Evolutionary conservation across 1,284 basidiomycete genomes (phyloP).

Genomic region (Austroboletus niveus): DNA sequence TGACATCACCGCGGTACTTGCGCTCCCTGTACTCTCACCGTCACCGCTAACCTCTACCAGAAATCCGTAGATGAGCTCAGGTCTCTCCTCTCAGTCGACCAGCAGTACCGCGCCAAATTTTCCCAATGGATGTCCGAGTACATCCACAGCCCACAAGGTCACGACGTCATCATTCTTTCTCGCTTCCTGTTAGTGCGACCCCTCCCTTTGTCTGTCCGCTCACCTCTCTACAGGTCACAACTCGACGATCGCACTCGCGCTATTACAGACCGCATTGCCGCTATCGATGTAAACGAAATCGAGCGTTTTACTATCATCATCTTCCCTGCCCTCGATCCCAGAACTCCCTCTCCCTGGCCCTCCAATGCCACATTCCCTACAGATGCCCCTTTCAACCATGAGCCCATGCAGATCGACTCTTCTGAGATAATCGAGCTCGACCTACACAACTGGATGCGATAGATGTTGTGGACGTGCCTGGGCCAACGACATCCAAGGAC

Average conservation of each 20-base stretch:
- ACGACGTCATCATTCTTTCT: constrained; percentile 26
- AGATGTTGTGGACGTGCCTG: constrained; percentile 3
- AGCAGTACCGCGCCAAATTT: constrained; percentile 12
- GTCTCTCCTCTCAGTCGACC: constrained; percentile 13
- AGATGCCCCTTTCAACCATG: neutral
- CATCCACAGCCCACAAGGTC: constrained; percentile 4
- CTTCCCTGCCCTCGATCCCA: constrained; percentile 17
- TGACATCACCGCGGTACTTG: constrained; percentile 15
- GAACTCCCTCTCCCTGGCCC: constrained; percentile 19
- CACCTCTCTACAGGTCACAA: constrained; percentile 20
- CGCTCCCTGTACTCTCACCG: neutral
- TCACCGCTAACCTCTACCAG: constrained; percentile 13
- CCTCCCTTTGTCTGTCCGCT: neutral
- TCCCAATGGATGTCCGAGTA: constrained; percentile 19
- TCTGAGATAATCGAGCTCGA: constrained; percentile 16
- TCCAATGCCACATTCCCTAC: constrained; percentile 1
- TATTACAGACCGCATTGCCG: constrained; percentile 19
- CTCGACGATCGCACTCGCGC: constrained; percentile 25
- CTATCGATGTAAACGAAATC: constrained; percentile 2
- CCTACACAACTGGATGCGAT: constrained; percentile 16
- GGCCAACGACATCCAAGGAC: constrained; percentile 8
- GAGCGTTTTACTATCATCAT: neutral
- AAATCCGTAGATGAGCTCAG: constrained; percentile 22
- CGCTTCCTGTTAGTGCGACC: constrained; percentile 16
- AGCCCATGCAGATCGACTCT: constrained; percentile 5